Evolutionary conservation across 2,329 filamentous ascomycete genomes (phyloP), one percentile per base, ranked within the genome.

Genomic region (Akanthomyces lecanii): DNA sequence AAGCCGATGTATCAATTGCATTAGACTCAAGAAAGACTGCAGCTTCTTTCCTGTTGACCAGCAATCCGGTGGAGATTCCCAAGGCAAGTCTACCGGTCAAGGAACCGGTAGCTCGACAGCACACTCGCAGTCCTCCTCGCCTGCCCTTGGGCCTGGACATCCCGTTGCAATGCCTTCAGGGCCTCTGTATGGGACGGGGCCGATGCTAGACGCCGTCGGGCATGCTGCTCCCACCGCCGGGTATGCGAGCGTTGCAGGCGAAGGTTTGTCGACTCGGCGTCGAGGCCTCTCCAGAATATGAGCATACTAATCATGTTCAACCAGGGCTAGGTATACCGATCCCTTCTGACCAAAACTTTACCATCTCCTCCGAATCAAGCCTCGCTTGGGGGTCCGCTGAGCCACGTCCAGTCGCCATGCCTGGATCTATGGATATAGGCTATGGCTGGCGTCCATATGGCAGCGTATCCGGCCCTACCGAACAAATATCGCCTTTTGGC

Each of bases 21-120:
- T 95, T 69, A 86, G 91, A 59, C 79, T 97, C 71, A 93, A 93
- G 75, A 96, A 94, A 71, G 91, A 95, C 68, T 97, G 92, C 76
- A 90, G 89, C 72, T 96, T 95, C 77, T 90, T 86, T 69, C 89
- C 92, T 0, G 91, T 96, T 23, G 91, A 95, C 67, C 89, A 90
- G 72, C 82, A 84, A 68, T 84, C 83, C 45, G 81, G 80, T 10
- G 70, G 75, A 47, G 74, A 79, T 36, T 69, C 74, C n/a, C 74
- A 76, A 55, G 77, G 77, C 55, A 80, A 78, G 65, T 73, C 73
- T 63, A 69, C 69, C 4, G 72, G 73, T 33, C 73, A 75, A 53
- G 70, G 75, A 33, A 74, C 74, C 18, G 71, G 73, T 30, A 74
- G 75, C 25, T 69, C 75, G 45, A 68, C 72, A 25, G 80, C 79